phyloP scores from a whole-genome alignment of 176 grass and related monocot species.

The Oryza brachyantha region DNA sequence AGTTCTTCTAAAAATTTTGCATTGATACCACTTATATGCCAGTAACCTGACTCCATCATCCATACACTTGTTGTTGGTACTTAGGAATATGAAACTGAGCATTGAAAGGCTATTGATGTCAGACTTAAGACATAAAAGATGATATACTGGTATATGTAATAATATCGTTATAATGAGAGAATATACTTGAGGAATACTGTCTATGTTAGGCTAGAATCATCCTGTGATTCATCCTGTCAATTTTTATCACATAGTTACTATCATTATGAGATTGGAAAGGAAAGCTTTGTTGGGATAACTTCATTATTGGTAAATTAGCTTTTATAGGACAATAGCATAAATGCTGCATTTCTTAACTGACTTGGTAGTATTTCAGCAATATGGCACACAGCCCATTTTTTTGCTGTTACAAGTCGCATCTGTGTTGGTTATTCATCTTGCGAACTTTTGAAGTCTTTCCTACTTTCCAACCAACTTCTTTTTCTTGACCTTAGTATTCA shows the following conservation, averaged over 20 bases:
- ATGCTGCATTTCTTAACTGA: background rate
- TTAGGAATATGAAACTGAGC: conserved; percentile 2
- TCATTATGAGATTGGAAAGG: background rate
- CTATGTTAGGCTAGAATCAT: conserved; percentile 6
- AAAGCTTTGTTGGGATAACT: background rate
- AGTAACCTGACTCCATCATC: conserved; percentile 15
- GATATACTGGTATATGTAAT: conserved; percentile 2
- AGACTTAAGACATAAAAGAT: background rate
- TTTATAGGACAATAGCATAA: conserved; percentile 14
- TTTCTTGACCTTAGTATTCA: background rate
- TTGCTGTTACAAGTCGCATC: background rate
- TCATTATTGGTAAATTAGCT: background rate
- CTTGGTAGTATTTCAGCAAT: background rate
- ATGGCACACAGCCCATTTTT: background rate
- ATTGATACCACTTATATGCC: background rate
- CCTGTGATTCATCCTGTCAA: background rate
- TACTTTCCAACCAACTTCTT: conserved; percentile 11
- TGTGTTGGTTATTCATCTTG: background rate
- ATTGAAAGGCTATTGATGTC: conserved; percentile 11
- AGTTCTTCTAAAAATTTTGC: background rate
- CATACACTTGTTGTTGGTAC: conserved; percentile 14
- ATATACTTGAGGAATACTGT: conserved; percentile 11
- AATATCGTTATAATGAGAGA: background rate
- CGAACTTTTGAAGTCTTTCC: background rate
- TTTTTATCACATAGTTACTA: background rate